Base-by-base conservation (phyloP, 805 yeast genomes). In the Candida maesae region DNA sequence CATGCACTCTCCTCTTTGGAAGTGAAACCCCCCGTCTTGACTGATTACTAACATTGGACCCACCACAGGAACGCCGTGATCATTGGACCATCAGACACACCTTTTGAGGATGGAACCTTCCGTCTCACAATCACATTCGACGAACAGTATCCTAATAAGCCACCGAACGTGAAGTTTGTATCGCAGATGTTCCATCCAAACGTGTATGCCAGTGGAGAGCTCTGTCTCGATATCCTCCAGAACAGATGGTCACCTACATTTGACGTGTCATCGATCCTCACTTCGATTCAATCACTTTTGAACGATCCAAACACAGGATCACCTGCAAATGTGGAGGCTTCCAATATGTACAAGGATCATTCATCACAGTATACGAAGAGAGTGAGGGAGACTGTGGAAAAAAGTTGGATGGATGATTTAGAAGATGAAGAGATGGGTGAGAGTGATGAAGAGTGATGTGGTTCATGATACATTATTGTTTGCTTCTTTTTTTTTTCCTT, bases 241-340 rank as follows among this genome's bases (percentile, higher is more conserved):
- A 93, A 91, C 67, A 74, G 98, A 60, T 93, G 99, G 99, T 84
- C 95, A 19, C 99, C 99, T 11, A 93, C 99, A 1, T 93, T 91
- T 60, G 99, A 93, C 59, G 99, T 93, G 28, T 89, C 96, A 10
- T 88, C 96, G 11, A 91, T 93, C 42, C 71, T 93, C 53, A 93
- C 99, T 1, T 86, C 96, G 20, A 81, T 93, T 44, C 99, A 93
- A 62, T 81, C 90, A 42, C 73, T 93, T 48, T 71, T 93, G 53
- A 93, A 93, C 64, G 99, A 93, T 61, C 99, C 99, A 14, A 93
- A 93, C 61, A 95, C 90, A 35, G 81, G 90, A 38, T 85, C 96
- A 18, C 99, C 99, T 1, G 99, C 99, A 2, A 93, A 93, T 55
- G 98, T 87, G 6, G 99, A 93, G 64, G 98, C 98, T 5, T 96